These are phyloP conservation scores for Moringa oleifera DNA, from an alignment of 345 rosid species.

Conservation along the genomic window DNA sequence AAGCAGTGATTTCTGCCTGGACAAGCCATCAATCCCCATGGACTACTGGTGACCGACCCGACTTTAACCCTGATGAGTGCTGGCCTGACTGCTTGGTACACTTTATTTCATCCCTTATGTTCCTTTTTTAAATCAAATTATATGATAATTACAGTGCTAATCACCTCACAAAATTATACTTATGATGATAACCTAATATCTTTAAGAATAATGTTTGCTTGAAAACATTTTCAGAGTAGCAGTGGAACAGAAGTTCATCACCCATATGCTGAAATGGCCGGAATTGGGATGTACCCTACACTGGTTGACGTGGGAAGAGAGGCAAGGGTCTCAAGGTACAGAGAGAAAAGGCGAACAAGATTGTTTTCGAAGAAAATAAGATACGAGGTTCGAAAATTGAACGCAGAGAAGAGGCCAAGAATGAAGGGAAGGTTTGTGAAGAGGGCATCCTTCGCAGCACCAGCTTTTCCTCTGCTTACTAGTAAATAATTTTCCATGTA, in stretches of 20 bases:
- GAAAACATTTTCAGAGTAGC: slow-evolving; percentile 22
- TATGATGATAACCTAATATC: too few relatives aligned
- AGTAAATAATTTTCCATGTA: too few relatives aligned
- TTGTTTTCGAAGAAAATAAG: slow-evolving; percentile 92
- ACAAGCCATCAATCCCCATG: slow-evolving; percentile 68
- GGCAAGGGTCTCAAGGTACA: slow-evolving; percentile 79
- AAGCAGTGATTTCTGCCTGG: slow-evolving; percentile 66
- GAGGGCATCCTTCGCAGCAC: slow-evolving; percentile 40
- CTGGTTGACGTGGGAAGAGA: slow-evolving; percentile 62
- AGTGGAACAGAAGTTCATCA: slow-evolving; percentile 22
- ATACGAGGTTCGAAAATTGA: slow-evolving; percentile 86
- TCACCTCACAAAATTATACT: too few relatives aligned
- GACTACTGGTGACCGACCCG: slow-evolving; percentile 63
- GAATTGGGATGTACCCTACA: slow-evolving; percentile 15
- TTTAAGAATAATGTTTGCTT: not conserved
- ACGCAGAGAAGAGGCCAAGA: slow-evolving; percentile 95
- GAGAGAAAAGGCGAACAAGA: slow-evolving; percentile 84
- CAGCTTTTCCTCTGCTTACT: slow-evolving; percentile 20
- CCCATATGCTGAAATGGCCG: slow-evolving; percentile 10
- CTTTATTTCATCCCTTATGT: not conserved
- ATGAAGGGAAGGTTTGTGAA: slow-evolving; percentile 98
- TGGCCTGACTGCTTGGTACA: slow-evolving; percentile 58
- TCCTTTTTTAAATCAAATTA: not conserved
- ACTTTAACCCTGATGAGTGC: slow-evolving; percentile 37
- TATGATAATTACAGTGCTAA: too few relatives aligned